Percentiles rank a stretch among this genome's conserved stretches.
These are phyloP conservation scores for Polytrichum formosum DNA, from an alignment of 225 moss, liverwort and hornwort genomes.

Conservation along the genomic window DNA sequence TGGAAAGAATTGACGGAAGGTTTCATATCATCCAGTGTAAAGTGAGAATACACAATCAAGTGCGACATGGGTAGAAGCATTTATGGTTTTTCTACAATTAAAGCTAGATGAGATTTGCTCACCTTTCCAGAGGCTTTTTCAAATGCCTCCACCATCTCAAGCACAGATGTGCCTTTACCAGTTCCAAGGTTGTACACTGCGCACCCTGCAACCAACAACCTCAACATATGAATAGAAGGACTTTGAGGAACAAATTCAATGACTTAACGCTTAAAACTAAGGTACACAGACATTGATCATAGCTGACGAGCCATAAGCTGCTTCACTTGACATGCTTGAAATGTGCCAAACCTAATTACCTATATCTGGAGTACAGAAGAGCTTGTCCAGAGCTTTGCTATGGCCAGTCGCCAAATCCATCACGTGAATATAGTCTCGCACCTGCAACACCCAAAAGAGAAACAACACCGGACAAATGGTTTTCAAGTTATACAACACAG, in stretches of 20 bases:
- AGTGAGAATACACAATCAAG: too few species aligned
- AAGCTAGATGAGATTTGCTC: background rate
- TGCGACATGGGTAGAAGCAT: too few species aligned
- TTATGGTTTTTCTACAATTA: too few species aligned
- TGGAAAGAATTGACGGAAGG: too few species aligned
- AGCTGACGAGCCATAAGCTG: background rate
- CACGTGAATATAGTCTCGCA: slow-evolving; percentile 90
- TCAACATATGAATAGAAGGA: too few species aligned
- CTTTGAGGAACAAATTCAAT: too few species aligned
- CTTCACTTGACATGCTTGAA: background rate
- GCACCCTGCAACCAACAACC: slow-evolving; percentile 36
- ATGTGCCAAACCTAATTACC: slow-evolving; percentile 29
- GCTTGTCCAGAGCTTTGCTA: slow-evolving; percentile 73
- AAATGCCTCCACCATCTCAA: slow-evolving; percentile 57
- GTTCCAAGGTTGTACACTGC: slow-evolving; percentile 57
- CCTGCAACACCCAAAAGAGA: slow-evolving; percentile 31
- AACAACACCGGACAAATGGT: background rate
- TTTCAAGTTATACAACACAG: too few species aligned
- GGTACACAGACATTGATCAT: too few species aligned
- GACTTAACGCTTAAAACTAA: too few species aligned
- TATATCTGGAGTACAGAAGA: slow-evolving; percentile 63
- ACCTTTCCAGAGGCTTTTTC: slow-evolving; percentile 59
- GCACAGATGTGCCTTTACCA: slow-evolving; percentile 51
- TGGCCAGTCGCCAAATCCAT: slow-evolving; percentile 91
- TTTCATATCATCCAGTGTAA: too few species aligned